These are phyloP conservation scores for Syzygium aqueum DNA, from an alignment of 345 rosid species.

Conservation along the genomic window DNA sequence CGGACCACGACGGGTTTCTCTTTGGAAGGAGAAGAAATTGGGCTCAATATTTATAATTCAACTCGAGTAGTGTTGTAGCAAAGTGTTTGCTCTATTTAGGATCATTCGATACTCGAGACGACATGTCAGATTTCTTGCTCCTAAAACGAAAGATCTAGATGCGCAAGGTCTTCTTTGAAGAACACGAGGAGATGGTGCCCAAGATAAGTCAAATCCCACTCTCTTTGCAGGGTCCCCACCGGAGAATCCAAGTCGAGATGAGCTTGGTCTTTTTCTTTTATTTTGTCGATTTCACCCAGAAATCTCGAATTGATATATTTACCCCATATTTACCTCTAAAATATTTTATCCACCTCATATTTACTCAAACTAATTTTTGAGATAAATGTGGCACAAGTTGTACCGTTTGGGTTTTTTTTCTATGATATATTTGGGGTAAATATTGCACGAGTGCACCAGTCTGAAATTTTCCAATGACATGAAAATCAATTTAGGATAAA, in stretches of 20 bases:
- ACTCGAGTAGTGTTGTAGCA: not conserved
- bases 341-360: fast-evolving
- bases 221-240: not conserved
- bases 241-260: not conserved
- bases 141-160: not conserved
- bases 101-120: not conserved
- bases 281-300: not conserved
- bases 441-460: not conserved
- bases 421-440: not conserved
- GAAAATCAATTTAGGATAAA: not conserved
- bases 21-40: not conserved
- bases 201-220: not conserved
- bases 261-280: not conserved
- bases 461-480: not conserved
- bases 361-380: not conserved
- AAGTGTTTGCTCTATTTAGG: not conserved
- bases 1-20: not conserved
- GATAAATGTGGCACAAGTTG: not conserved
- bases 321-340: not conserved
- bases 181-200: not conserved
- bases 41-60: no score
- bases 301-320: not conserved
- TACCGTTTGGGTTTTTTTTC: not conserved
- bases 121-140: not conserved
- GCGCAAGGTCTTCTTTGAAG: not conserved